These are phyloP conservation scores for Epichloe hybrida DNA, from an alignment of 2,329 filamentous ascomycete species.

Conservation along the genomic window DNA sequence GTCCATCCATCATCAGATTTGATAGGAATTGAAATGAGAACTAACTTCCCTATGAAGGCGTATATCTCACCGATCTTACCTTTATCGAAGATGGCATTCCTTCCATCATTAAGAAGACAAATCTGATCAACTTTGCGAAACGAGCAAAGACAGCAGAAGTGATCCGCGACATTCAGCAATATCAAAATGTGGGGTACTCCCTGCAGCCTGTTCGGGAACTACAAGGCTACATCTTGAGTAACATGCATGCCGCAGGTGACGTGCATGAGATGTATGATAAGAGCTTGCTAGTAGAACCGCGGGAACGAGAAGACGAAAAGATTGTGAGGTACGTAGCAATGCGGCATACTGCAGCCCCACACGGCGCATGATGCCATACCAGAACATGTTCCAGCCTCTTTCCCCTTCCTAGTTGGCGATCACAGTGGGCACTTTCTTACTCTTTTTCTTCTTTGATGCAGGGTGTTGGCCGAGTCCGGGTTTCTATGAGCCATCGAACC, in stretches of 20 bases:
- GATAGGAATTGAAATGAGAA: neutral
- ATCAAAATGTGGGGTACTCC: constrained; percentile 95
- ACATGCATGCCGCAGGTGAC: constrained; percentile 89
- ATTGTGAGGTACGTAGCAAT: constrained; percentile 73
- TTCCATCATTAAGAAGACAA: constrained; percentile 88
- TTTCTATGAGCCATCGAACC: constrained; percentile 32
- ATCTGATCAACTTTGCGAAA: constrained; percentile 97
- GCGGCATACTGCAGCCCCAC: constrained; percentile 10
- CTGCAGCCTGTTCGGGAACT: constrained; percentile 80
- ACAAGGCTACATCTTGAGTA: constrained; percentile 91
- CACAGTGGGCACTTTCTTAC: neutral
- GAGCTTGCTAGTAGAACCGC: constrained; percentile 82
- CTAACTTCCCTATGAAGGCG: constrained; percentile 33
- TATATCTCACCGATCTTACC: constrained; percentile 92
- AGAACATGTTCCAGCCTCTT: neutral
- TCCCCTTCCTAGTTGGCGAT: neutral
- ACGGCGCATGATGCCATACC: too few species aligned
- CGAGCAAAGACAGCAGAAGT: constrained; percentile 95
- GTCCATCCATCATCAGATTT: neutral
- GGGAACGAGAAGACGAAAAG: constrained; percentile 97
- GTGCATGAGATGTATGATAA: constrained; percentile 99
- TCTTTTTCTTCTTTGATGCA: constrained; percentile 16
- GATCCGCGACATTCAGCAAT: constrained; percentile 96
- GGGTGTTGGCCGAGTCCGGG: constrained; percentile 47
- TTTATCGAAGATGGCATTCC: constrained; percentile 99